Base-by-base conservation (phyloP, 495 filamentous ascomycete species). In the Aspergillus campestris region DNA sequence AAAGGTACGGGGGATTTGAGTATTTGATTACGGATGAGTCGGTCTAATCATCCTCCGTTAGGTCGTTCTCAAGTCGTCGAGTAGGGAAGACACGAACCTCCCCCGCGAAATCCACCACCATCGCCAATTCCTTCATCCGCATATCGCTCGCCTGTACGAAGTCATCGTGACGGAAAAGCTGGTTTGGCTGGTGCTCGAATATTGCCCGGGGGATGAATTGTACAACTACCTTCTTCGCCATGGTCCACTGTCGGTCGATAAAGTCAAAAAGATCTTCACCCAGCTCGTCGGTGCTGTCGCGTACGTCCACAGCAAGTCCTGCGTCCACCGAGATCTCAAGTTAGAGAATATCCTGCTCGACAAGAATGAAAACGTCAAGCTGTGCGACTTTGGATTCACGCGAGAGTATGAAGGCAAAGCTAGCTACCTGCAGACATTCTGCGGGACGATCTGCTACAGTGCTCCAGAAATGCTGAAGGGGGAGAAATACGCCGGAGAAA, bases 321-420 rank as follows among this genome's bases (percentile, higher is more conserved):
- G 92, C 59, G 94, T 97, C 32, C 92, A 98, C 66, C 87, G 92
- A 39, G 92, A 98, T 59, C 70, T 98, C 9, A 98, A 98, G 66
- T 74, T 98, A 48, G 92, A 98, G 61, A 98, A 98, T 52, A 96
- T 98, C 37, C 72, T 98, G 32, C 77, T 98, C 44, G 92, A 98
- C 69, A 97, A 96, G 64, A 74, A 95, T 55, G 91, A 90, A 57
- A 95, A 97, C 59, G 92, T 98, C 52, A 98, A 98, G 69, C 73
- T 98, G n/a, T 92, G 89, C 60, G 92, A 98, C 59, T 98, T 98
- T 65, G 92, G 92, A 7, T 98, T 98, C 59, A 98, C 92, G 8
- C 75, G 92, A 47, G 92, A 98, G 64, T 98, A 98, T 62, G 89
- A 96, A 59, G 89, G 89, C 24, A 92, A 91, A 52, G 76, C 89